A percentile compares a stretch with the other conserved stretches of the same genome.
These are phyloP conservation scores for Lachancea cidri DNA, from an alignment of 805 yeast genomes.

Conservation along the genomic window DNA sequence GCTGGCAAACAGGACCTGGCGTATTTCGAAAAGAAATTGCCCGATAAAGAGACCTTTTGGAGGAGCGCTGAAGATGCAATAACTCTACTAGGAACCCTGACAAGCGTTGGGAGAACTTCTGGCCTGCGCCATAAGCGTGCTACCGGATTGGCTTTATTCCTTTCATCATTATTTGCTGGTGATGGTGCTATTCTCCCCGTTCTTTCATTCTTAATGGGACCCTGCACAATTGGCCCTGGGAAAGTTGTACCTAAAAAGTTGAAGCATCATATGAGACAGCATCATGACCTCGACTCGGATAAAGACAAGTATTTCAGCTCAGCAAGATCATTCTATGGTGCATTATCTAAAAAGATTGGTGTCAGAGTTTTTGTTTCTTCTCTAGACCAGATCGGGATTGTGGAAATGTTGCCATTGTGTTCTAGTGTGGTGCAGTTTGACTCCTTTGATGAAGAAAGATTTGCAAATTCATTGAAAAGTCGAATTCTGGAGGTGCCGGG, in stretches of 20 bases:
- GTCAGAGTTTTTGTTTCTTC: constrained; percentile 14
- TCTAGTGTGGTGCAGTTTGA: constrained; percentile 15
- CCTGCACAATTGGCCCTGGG: constrained; percentile 24
- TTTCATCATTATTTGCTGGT: constrained; percentile 10
- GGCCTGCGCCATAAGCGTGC: constrained; percentile 14
- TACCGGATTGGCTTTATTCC: constrained; percentile 17
- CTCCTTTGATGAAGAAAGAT: constrained; percentile 13
- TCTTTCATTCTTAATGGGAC: constrained; percentile 17
- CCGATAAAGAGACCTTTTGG: not conserved
- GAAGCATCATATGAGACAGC: constrained; percentile 17
- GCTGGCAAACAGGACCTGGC: constrained; percentile 2
- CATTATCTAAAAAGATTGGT: constrained; percentile 3
- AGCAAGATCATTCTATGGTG: constrained; percentile 11
- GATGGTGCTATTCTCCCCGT: constrained; percentile 1
- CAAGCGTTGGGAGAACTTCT: not conserved
- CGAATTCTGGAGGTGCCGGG: not conserved
- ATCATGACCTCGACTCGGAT: constrained; percentile 12
- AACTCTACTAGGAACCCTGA: not conserved
- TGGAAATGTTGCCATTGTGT: constrained; percentile 16
- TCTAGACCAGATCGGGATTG: constrained; percentile 20
- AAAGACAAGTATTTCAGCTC: constrained; percentile 10
- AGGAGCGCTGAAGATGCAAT: not conserved
- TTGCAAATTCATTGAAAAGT: constrained; percentile 1
- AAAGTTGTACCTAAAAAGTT: constrained; percentile 16
- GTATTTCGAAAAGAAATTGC: constrained; percentile 1